Conservation (phyloP, 805 yeast species). For the Kodamaea laetipori region DNA sequence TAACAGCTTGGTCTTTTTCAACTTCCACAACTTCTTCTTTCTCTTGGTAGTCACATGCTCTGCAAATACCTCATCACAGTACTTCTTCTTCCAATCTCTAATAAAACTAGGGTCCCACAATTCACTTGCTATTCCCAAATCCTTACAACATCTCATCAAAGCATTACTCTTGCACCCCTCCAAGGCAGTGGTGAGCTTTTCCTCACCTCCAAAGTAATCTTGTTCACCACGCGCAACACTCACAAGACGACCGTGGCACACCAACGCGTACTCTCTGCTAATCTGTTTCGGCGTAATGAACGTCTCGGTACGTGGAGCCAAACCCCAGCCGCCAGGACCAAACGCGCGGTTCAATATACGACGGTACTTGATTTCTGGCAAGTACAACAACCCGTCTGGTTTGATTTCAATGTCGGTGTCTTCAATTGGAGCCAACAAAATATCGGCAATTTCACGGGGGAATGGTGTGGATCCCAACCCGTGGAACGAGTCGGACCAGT, state of each 20-base stretch:
- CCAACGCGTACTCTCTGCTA: slow-evolving; percentile 86
- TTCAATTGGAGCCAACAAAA: slow-evolving; percentile 63
- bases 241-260: slow-evolving; percentile 85
- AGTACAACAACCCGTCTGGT: slow-evolving; percentile 88
- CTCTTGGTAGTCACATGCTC: slow-evolving; percentile 80
- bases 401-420: slow-evolving; percentile 85
- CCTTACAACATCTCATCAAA: slow-evolving; percentile 96
- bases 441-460: slow-evolving; percentile 55
- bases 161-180: slow-evolving; percentile 98
- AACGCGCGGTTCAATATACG: slow-evolving; percentile 85
- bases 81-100: slow-evolving; percentile 38
- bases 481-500: slow-evolving; percentile 87
- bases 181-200: slow-evolving; percentile 89
- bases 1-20: slow-evolving; percentile 73
- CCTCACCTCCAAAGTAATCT: slow-evolving; percentile 78
- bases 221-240: slow-evolving; percentile 96
- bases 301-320: slow-evolving; percentile 90
- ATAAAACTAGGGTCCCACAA: slow-evolving; percentile 96
- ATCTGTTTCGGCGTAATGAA: slow-evolving; percentile 70
- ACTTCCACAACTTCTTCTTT: slow-evolving; percentile 89
- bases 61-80: slow-evolving; percentile 81
- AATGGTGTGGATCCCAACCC: slow-evolving; percentile 87
- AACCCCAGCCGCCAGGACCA: slow-evolving; percentile 99
- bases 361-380: slow-evolving; percentile 95
- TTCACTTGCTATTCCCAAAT: slow-evolving; percentile 94